A percentile compares a stretch with the other conserved stretches of the same genome.
Evolutionary conservation across 208 protist species (phyloP).

Genomic region (Tritrichomonas musculus): DNA sequence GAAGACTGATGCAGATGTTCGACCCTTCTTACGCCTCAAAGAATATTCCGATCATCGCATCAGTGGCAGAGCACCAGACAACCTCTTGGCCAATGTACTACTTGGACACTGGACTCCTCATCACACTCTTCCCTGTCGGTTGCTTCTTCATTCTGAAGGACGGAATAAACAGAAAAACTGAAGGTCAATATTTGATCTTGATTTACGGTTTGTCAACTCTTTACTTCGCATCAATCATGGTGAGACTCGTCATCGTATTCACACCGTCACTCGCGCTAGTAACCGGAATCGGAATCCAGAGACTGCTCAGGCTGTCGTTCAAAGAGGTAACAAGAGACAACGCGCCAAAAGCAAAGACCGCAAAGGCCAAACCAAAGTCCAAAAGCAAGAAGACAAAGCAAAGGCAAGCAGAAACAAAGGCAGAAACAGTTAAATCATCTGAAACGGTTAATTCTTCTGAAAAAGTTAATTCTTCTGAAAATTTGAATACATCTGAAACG

Average conservation of each 20-base stretch:
- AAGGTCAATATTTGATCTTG: background rate
- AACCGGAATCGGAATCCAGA: slow-evolving; percentile 56
- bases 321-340: too few species aligned
- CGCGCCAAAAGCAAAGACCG: background rate
- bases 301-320: background rate
- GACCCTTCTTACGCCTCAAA: background rate
- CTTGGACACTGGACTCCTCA: slow-evolving; percentile 73
- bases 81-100: slow-evolving; percentile 80
- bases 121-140: slow-evolving; percentile 70
- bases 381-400: background rate
- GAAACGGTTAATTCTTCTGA: too few species aligned
- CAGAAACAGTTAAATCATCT: too few species aligned
- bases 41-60: slow-evolving; percentile 82
- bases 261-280: slow-evolving; percentile 68
- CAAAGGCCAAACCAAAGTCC: background rate
- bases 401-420: too few species aligned
- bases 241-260: slow-evolving; percentile 76
- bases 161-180: background rate
- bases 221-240: slow-evolving; percentile 58
- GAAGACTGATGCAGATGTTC: background rate
- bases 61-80: slow-evolving; percentile 83
- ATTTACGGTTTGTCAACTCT: background rate
- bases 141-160: slow-evolving; percentile 58
- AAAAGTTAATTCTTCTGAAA: too few species aligned
- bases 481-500: too few species aligned